Evolutionary conservation across 1,284 basidiomycete genomes (phyloP), one percentile per base, ranked within the genome.

Genomic region (Pseudozyma flocculosa): DNA sequence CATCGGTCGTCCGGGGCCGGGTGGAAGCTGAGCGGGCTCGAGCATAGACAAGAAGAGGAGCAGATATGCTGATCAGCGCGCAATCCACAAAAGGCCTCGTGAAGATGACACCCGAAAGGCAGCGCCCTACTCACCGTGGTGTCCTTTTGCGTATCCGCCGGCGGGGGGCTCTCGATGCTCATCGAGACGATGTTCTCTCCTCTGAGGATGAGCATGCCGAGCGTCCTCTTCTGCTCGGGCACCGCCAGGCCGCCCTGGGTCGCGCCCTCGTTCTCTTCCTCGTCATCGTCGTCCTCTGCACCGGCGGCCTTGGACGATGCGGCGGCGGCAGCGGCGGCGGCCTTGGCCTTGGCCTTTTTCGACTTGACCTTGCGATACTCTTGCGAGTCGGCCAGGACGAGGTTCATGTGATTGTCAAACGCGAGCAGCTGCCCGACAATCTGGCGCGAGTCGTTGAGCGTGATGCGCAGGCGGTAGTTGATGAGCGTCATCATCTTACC

Each of bases 391-490:
- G 93, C 92, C 50, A 99, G 82, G 45, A 99, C 95, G 70, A 99
- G 84, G 82, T 99, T 99, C 94, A 98, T 98, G 82, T 98, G 95
- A 75, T 90, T 88, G 83, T 99, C 95, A 79, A 97, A 99, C 45
- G 95, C 95, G 76, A 99, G 88, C 88, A 98, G 94, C 81, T 97
- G 95, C 43, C 95, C 95, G 40, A 90, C 91, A 71, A 98, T 83
- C 54, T 90, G 86, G 77, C 95, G 89, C 54, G 92, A 92, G 81
- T 99, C 95, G 85, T 95, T 97, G 80, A 98, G 88, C 50, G 93
- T 96, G 61, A 98, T 88, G 81, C 91, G 93, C 71, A 98, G 85
- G 78, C 94, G 85, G 88, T 94, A 97, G 82, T 97, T 94, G 83
- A 98, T 87, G 81, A 98, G 88, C 79, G 87, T 83, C 80, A 96